Base-by-base conservation (phyloP, 2,329 filamentous ascomycete species). In the Paecilomyces formosus region DNA sequence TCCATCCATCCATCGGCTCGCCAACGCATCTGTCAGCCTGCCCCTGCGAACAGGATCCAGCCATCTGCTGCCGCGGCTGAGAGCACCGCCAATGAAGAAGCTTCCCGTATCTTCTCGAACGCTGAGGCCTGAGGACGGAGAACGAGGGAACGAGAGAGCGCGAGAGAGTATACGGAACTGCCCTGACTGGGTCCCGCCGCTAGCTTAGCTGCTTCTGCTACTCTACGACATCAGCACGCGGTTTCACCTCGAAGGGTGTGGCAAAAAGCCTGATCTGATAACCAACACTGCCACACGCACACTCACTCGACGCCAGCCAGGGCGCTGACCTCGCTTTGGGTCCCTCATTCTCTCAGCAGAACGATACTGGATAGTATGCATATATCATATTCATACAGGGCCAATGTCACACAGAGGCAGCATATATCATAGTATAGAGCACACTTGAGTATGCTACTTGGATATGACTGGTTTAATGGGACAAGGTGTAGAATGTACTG, bases 1-100 rank as follows among this genome's bases (percentile, higher is more conserved):
- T 54, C 57, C 56, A 55, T 59, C 58, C 45, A 58, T 31, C 55
- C 35, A 53, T 50, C 30, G 22, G 30, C 45, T 53, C 59, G 56
- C 54, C 55, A 55, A 18, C 33, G 33, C 13, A 39, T 15, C 8
- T 35, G 31, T 35, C 31, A 35, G 9, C 11, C 31, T 35, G 31
- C 3, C 31, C 31, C 31, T 35, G 9, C 11, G 13, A 35, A 35
- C 31, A 8, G 31, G 11, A 15, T 15, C 13, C 13, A 18, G 15
- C 15, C 30, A n/a, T 39, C 13, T 45, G 3, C n/a, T 15, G 35
- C n/a, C 13, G 35, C 35, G 35, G 35, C 18, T 18, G 15, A n/a
- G 39, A 45, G 18, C 39, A 18, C 39, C n/a, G 39, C 39, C 39
- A 45, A 45, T 45, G 18, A 15, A 9, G 13, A 39, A 18, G 3